Conservation (phyloP, 148 eudicot genomes). For the Beta vulgaris region DNA sequence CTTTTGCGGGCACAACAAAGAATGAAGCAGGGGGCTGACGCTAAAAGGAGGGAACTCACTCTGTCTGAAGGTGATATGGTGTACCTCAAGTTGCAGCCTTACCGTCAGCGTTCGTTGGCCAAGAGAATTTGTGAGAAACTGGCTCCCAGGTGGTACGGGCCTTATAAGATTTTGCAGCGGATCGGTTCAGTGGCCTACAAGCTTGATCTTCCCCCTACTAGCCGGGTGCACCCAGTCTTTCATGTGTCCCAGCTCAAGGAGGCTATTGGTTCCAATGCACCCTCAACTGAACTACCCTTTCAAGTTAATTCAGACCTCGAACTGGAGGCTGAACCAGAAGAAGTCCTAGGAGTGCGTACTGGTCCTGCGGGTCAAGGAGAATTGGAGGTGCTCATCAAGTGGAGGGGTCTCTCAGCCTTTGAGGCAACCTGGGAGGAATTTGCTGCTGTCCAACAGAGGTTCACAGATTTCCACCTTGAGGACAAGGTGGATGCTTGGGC, state of each 20-base stretch:
- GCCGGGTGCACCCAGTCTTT: neutral
- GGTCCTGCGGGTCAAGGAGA: no score
- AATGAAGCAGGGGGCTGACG: neutral
- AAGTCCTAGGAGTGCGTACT: neutral
- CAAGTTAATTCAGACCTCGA: neutral
- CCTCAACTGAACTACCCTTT: neutral
- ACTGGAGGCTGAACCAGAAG: neutral
- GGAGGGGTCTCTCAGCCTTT: neutral
- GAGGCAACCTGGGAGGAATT: neutral
- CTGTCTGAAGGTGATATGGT: neutral
- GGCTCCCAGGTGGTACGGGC: neutral
- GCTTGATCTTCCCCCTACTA: no score
- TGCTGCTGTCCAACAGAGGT: neutral
- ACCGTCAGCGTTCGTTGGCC: neutral
- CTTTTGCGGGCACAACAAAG: neutral
- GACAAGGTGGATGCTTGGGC: no score
- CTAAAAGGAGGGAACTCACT: neutral
- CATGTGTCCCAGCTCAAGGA: neutral
- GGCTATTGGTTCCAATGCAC: neutral
- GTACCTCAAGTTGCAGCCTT: neutral
- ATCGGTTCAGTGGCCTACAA: neutral
- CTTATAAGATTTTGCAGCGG: neutral
- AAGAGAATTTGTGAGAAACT: neutral
- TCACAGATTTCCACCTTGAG: neutral
- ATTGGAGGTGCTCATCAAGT: neutral